These are phyloP conservation scores for Didymellaceae sp. DNA, from an alignment of 2,329 filamentous ascomycete species.

Conservation along the genomic window DNA sequence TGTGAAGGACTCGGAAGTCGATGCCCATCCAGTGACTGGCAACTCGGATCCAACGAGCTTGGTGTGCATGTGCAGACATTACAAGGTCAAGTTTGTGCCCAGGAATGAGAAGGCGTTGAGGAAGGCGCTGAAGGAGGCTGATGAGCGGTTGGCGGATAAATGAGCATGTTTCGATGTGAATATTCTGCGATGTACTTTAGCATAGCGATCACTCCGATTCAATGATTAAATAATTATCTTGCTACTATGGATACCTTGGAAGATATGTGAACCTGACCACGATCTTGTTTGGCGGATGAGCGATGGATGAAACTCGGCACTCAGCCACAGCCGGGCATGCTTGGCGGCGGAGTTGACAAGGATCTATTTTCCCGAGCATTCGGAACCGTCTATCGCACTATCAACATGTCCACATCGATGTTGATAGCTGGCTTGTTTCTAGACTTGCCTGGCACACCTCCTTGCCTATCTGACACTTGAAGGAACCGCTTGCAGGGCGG, in stretches of 20 bases:
- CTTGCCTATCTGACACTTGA: not conserved
- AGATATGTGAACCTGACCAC: not conserved
- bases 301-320: not conserved
- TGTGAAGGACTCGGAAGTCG: conserved; percentile 60
- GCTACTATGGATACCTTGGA: not conserved
- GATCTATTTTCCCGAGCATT: conserved; percentile 5
- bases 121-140: conserved; percentile 48
- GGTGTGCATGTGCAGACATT: conserved; percentile 66
- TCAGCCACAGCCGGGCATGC: conserved; percentile 6
- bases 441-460: not conserved
- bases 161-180: not conserved
- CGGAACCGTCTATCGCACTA: conserved; percentile 8
- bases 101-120: conserved; percentile 56
- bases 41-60: conserved; percentile 67
- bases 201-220: not conserved
- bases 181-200: not conserved
- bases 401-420: conserved; percentile 20
- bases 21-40: conserved; percentile 65
- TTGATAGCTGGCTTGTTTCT: conserved; percentile 1
- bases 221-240: not conserved
- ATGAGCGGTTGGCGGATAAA: conserved; percentile 32
- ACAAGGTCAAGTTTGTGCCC: conserved; percentile 65
- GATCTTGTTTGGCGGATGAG: not conserved
- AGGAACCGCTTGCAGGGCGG: not conserved
- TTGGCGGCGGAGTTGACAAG: conserved; percentile 16